These are phyloP conservation scores for Lactifluus rugatus DNA, from an alignment of 768 basidiomycete genomes.

Conservation along the genomic window DNA sequence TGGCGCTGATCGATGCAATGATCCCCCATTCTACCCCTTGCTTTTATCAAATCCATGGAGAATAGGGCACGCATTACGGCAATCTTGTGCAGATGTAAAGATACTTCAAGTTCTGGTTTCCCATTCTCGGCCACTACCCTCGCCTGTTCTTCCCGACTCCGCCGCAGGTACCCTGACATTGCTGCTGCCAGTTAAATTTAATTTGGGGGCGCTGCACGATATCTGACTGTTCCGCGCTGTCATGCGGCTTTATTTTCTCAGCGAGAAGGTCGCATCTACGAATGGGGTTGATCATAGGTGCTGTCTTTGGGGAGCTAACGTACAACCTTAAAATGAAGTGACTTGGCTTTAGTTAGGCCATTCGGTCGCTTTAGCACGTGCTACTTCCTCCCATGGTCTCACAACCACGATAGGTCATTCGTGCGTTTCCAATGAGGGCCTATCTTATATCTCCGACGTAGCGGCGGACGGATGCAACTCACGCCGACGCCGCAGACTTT, in stretches of 20 bases:
- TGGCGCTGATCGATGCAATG: too few relatives aligned
- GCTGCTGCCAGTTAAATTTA: neutral
- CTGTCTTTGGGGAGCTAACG: neutral
- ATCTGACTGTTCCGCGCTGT: neutral
- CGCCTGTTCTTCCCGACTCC: neutral
- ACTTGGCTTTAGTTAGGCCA: neutral
- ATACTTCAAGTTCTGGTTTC: neutral
- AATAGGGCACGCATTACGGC: neutral
- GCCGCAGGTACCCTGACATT: neutral
- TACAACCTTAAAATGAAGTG: neutral
- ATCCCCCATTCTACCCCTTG: neutral
- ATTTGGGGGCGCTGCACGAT: neutral
- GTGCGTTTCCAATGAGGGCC: neutral
- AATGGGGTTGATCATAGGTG: neutral
- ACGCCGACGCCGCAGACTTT: neutral
- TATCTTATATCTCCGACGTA: neutral
- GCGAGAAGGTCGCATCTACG: neutral
- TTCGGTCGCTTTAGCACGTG: neutral
- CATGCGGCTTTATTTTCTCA: neutral
- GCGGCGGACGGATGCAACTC: neutral
- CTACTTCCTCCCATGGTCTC: neutral
- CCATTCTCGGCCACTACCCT: neutral
- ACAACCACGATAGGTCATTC: neutral
- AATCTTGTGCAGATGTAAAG: neutral
- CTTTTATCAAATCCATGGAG: conserved; percentile 3